These are phyloP conservation scores for Annulohypoxylon nitens DNA, from an alignment of 495 filamentous ascomycete genomes.

Conservation along the genomic window DNA sequence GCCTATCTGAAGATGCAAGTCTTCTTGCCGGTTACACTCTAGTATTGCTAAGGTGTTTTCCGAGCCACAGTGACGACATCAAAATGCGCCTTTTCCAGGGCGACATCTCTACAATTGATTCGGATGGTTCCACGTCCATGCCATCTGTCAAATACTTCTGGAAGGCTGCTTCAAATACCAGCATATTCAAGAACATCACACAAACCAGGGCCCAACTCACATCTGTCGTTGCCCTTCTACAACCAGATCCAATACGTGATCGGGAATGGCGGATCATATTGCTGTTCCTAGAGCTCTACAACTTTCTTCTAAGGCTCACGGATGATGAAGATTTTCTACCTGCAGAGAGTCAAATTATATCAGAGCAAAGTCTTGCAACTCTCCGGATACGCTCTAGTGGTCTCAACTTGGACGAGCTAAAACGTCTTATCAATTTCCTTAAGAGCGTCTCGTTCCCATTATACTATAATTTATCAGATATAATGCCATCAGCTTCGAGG, in stretches of 20 bases:
- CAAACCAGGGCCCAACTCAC: constrained; percentile 41
- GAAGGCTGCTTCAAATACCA: constrained; percentile 76
- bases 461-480: constrained; percentile 82
- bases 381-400: constrained; percentile 72
- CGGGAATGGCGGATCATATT: constrained; percentile 88
- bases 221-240: constrained; percentile 39
- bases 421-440: constrained; percentile 82
- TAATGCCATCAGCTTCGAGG: constrained; percentile 46
- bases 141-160: constrained; percentile 93
- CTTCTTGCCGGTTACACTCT: constrained; percentile 88
- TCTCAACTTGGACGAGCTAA: constrained; percentile 76
- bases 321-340: constrained; percentile 89
- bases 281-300: constrained; percentile 93
- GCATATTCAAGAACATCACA: constrained; percentile 72
- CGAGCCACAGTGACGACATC: constrained; percentile 85
- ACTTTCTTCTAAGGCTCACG: constrained; percentile 89
- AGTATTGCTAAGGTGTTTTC: constrained; percentile 88
- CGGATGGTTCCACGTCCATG: constrained; percentile 55
- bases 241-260: constrained; percentile 35
- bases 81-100: constrained; percentile 94
- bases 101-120: constrained; percentile 68
- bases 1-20: constrained; percentile 71
- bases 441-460: constrained; percentile 93
- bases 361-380: constrained; percentile 52
- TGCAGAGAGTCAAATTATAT: constrained; percentile 52